Conservation (phyloP, 2,329 filamentous ascomycete genomes). For the Tolypocladium tundrense region DNA sequence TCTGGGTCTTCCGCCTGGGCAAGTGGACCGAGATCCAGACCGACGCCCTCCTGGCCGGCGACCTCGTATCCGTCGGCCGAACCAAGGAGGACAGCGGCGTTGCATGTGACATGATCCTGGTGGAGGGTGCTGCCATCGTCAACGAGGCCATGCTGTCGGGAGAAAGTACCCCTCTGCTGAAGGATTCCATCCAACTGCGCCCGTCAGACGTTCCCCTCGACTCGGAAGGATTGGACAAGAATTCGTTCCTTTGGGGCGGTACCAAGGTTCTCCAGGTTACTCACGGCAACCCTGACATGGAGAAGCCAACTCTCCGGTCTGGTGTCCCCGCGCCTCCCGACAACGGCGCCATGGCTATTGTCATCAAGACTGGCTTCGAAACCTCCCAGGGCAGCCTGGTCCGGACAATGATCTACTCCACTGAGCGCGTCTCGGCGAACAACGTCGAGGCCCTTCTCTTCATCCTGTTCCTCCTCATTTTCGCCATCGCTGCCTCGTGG, state of each 20-base stretch:
- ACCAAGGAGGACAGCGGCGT: conserved; percentile 97
- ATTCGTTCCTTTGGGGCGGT: conserved; percentile 89
- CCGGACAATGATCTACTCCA: conserved; percentile 99
- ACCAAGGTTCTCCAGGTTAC: conserved; percentile 96
- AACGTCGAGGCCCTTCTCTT: conserved; percentile 94
- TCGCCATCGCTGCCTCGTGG: conserved; percentile 95
- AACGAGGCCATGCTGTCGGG: conserved; percentile 99
- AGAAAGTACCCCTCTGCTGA: conserved; percentile 91
- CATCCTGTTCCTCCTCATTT: conserved; percentile 91
- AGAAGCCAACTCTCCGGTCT: conserved; percentile 59
- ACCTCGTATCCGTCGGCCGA: conserved; percentile 81
- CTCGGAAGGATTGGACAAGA: conserved; percentile 88
- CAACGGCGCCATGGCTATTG: conserved; percentile 84
- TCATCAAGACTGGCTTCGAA: conserved; percentile 96
- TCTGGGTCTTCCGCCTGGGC: conserved; percentile 79
- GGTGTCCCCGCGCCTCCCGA: conserved; percentile 81
- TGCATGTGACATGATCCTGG: conserved; percentile 90
- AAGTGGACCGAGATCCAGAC: conserved; percentile 85
- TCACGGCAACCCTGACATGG: conserved; percentile 70
- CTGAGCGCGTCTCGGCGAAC: conserved; percentile 96
- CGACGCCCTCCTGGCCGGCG: conserved; percentile 85
- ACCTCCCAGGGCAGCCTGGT: conserved; percentile 96
- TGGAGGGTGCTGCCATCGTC: conserved; percentile 93
- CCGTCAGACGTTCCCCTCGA: conserved; percentile 74
- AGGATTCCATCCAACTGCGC: conserved; percentile 88